Evolutionary conservation across 805 yeast genomes (phyloP).

Genomic region (Maudiozyma bulderi): DNA sequence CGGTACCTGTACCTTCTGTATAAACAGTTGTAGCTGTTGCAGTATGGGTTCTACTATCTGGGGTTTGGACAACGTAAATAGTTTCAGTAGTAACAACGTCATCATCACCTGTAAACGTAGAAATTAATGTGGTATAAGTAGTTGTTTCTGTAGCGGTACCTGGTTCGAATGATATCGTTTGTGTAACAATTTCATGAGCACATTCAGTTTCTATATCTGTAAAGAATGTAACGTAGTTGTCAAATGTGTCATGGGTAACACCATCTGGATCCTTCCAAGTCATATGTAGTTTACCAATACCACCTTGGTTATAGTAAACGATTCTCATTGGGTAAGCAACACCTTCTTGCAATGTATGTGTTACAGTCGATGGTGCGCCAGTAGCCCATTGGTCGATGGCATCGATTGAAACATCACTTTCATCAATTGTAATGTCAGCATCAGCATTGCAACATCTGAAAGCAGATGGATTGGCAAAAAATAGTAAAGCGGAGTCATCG

Average conservation of each 20-base stretch:
- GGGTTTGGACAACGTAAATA: conserved; percentile 7
- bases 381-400: conserved; percentile 3
- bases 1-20: background rate
- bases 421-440: too few species aligned
- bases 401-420: background rate
- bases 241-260: background rate
- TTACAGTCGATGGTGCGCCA: background rate
- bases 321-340: conserved; percentile 15
- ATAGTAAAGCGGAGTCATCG: conserved; percentile 25
- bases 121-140: conserved; percentile 5
- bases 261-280: conserved; percentile 5
- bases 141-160: conserved; percentile 3
- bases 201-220: background rate
- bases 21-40: background rate
- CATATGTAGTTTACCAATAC: conserved; percentile 1
- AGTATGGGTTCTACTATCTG: conserved; percentile 16
- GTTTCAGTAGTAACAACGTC: conserved; percentile 8
- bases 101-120: conserved; percentile 8
- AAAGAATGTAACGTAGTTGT: background rate
- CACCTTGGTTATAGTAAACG: conserved; percentile 10
- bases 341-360: conserved; percentile 2
- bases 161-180: background rate
- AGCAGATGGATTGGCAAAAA: conserved; percentile 25
- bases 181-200: background rate
- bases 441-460: conserved; percentile 10